Conservation (phyloP, 495 filamentous ascomycete species). For the Delitschia confertaspora region DNA sequence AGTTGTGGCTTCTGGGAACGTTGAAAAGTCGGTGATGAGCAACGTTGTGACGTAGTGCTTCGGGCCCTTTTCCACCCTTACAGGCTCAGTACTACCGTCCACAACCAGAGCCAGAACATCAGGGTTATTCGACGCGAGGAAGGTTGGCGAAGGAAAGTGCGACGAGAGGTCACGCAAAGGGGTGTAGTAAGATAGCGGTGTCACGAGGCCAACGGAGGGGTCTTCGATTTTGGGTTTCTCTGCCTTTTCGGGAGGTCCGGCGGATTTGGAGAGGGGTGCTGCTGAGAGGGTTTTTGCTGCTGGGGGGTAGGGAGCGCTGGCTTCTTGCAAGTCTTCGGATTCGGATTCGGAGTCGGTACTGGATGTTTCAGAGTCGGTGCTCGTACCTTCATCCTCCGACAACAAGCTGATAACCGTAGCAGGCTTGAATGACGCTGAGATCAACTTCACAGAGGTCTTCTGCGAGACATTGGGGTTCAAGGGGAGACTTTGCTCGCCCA, state of each 20-base stretch:
- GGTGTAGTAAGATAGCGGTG: slow-evolving; percentile 57
- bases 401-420: not conserved
- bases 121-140: slow-evolving; percentile 31
- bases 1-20: slow-evolving; percentile 18
- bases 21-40: slow-evolving; percentile 58
- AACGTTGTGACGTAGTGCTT: slow-evolving; percentile 62
- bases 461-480: slow-evolving; percentile 25
- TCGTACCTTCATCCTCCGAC: no score
- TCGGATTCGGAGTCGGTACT: not conserved
- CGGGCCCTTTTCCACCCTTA: slow-evolving; percentile 55
- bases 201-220: slow-evolving; percentile 46
- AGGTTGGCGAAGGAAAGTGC: slow-evolving; percentile 20
- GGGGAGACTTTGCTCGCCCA: slow-evolving; percentile 16
- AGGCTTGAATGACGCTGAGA: not conserved
- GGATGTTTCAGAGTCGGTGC: no score
- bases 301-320: slow-evolving; percentile 8
- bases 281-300: not conserved
- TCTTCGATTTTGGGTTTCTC: not conserved
- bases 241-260: not conserved
- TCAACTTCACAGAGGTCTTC: not conserved
- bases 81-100: slow-evolving; percentile 44
- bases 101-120: slow-evolving; percentile 64
- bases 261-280: slow-evolving; percentile 9
- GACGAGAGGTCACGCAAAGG: slow-evolving; percentile 51
- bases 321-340: not conserved